Evolutionary conservation across 2,329 filamentous ascomycete genomes (phyloP).

Genomic region (Davidsoniella eucalypti): DNA sequence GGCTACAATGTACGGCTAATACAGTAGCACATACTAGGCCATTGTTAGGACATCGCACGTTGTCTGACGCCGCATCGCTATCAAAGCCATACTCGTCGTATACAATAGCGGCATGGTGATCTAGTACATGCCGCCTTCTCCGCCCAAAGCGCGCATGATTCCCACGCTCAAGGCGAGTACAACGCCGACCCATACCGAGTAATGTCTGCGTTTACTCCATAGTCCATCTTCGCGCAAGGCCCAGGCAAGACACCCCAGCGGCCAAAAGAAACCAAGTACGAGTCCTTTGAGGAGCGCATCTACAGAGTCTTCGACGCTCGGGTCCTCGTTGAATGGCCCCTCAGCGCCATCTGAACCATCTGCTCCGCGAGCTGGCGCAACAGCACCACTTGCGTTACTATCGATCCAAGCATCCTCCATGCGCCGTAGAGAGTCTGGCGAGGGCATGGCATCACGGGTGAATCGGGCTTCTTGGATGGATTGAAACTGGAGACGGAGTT

Average conservation of each 20-base stretch:
- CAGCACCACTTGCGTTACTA: slow-evolving; percentile 31
- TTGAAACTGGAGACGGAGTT: slow-evolving; percentile 74
- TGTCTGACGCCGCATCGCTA: too few species aligned
- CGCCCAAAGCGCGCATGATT: slow-evolving; percentile 37
- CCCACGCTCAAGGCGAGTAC: slow-evolving; percentile 49
- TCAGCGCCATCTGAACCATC: not conserved
- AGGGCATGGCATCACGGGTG: slow-evolving; percentile 80
- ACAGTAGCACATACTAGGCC: too few species aligned
- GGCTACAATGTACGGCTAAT: too few species aligned
- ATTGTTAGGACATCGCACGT: too few species aligned
- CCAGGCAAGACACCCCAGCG: slow-evolving; percentile 73
- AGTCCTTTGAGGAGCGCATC: slow-evolving; percentile 82
- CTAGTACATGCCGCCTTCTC: slow-evolving; percentile 1
- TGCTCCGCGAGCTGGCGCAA: slow-evolving; percentile 18
- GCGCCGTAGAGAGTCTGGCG: slow-evolving; percentile 53
- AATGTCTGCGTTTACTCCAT: slow-evolving; percentile 64
- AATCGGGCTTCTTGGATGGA: slow-evolving; percentile 67
- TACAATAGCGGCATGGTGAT: too few species aligned
- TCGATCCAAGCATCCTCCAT: slow-evolving; percentile 92
- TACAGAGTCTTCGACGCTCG: slow-evolving; percentile 39
- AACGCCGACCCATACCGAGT: slow-evolving; percentile 45
- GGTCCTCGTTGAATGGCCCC: slow-evolving; percentile 17
- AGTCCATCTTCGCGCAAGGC: slow-evolving; percentile 73
- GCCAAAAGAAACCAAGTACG: slow-evolving; percentile 89
- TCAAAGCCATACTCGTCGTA: too few species aligned